A percentile compares a stretch with the other conserved stretches of the same genome.
phyloP scores from a whole-genome alignment of 1,139 yeast species.

The Kodamaea sp. region DNA sequence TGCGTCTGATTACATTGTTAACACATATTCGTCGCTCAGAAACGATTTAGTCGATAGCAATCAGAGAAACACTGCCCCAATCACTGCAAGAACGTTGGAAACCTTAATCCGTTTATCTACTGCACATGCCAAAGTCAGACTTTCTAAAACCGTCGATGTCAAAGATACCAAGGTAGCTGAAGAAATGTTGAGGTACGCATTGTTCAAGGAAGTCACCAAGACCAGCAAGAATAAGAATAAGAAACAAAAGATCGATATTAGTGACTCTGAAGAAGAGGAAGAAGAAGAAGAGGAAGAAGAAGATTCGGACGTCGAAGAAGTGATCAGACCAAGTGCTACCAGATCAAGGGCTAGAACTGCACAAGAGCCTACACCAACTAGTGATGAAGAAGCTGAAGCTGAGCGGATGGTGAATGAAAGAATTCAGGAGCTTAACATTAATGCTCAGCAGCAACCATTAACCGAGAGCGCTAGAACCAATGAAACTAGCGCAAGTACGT shows the following conservation, averaged over 20 bases:
- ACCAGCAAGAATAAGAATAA: slow-evolving; percentile 36
- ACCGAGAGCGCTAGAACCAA: slow-evolving; percentile 24
- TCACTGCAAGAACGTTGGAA: slow-evolving; percentile 97
- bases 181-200: slow-evolving; percentile 77
- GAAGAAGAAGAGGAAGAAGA: slow-evolving; percentile 9
- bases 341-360: slow-evolving; percentile 8
- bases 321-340: slow-evolving; percentile 11
- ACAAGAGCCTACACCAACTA: slow-evolving; percentile 7
- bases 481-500: slow-evolving; percentile 20
- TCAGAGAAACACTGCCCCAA: slow-evolving; percentile 87
- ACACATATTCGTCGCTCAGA: slow-evolving; percentile 77
- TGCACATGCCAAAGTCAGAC: slow-evolving; percentile 94
- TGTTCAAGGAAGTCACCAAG: slow-evolving; percentile 72
- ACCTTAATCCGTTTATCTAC: slow-evolving; percentile 93
- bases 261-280: slow-evolving; percentile 25
- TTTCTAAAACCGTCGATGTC: slow-evolving; percentile 71
- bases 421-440: slow-evolving; percentile 25
- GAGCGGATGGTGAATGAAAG: background rate
- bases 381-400: slow-evolving; percentile 5
- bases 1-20: slow-evolving; percentile 82
- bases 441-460: slow-evolving; percentile 28
- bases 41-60: slow-evolving; percentile 74
- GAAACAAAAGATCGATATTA: slow-evolving; percentile 24
- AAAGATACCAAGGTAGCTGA: slow-evolving; percentile 89
- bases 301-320: slow-evolving; percentile 15